Base-by-base conservation (phyloP, 345 rosid species). In the Boechera retrofracta region DNA sequence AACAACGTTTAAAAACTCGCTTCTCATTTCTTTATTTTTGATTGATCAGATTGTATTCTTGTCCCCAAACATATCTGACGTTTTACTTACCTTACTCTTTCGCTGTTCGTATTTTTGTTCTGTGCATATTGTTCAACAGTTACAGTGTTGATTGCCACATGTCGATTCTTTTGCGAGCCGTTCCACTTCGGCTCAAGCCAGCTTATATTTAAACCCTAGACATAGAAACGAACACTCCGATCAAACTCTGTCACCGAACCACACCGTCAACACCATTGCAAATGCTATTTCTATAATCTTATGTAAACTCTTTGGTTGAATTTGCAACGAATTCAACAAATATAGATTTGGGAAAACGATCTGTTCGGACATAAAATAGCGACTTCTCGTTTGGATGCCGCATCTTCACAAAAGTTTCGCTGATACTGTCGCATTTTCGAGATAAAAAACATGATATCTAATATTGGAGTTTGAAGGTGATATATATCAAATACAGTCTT, bases 11-110 rank as follows among this genome's bases (percentile, higher is more conserved):
- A 2, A 75, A 11, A 75, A 31, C 39, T 67, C 33, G 4, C 59
- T 51, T 58, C 8, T 56, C 36, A 5, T 15, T 12, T 36, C 12
- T 57, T 7, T 15, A 3, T 35, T 10, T 54, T 44, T 45, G 38
- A 29, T 52, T 21, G 26, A 76, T 69, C 69, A 53, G 60, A 77
- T 42, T 64, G 80, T 71, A 63, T 49, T 72, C 68, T 78, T 78
- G 77, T 66, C 69, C 36, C 66, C 55, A 49, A 49, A 65, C 69
- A 72, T 49, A 16, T 77, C 72, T 77, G 76, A 58, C 71, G 66
- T 63, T 77, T 57, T 47, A 77, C 72, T 65, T 63, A 56, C 58
- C 41, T 26, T 35, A 44, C 7, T 64, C 39, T 15, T 57, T 55
- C 18, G 33, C n/a, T 64, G 80, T 38, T 71, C 33, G 44, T 63